Conservation (phyloP, 495 filamentous ascomycete genomes). For the Podospora didyma region DNA sequence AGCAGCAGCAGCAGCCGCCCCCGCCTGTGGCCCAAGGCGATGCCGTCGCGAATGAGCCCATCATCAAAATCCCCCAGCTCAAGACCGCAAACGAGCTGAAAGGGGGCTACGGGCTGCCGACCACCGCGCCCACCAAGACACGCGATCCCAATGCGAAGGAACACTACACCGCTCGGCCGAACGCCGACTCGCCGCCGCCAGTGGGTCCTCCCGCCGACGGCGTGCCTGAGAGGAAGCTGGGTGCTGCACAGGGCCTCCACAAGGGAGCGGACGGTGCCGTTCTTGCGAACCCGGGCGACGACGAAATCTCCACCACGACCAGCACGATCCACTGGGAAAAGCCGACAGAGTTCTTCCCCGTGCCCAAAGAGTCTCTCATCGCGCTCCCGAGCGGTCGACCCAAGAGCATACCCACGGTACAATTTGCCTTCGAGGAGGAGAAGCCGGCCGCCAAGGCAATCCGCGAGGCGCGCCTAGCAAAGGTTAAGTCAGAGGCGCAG, state of each 20-base stretch:
- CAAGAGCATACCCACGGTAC: constrained; percentile 69
- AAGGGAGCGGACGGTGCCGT: not conserved
- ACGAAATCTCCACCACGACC: constrained; percentile 13
- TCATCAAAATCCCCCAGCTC: constrained; percentile 35
- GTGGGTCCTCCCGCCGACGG: not conserved
- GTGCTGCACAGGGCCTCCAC: not conserved
- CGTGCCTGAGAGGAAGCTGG: constrained; percentile 6
- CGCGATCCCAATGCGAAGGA: not conserved
- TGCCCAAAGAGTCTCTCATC: constrained; percentile 65
- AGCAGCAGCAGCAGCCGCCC: not conserved
- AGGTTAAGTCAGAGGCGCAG: constrained; percentile 71
- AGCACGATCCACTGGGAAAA: constrained; percentile 64
- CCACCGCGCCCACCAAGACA: constrained; percentile 9
- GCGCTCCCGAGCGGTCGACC: constrained; percentile 67
- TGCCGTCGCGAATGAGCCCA: constrained; percentile 5
- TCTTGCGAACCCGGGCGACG: not conserved
- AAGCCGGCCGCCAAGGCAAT: constrained; percentile 53
- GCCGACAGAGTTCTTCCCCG: constrained; percentile 67
- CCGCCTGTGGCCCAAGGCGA: not conserved
- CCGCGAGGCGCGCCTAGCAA: constrained; percentile 59
- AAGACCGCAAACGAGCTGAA: constrained; percentile 29
- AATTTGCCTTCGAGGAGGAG: constrained; percentile 66
- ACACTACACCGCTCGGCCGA: not conserved
- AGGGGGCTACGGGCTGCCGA: constrained; percentile 23
- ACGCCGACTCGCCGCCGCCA: not conserved